phyloP scores from a whole-genome alignment of 2,329 filamentous ascomycete genomes.

The Trichoderma breve region DNA sequence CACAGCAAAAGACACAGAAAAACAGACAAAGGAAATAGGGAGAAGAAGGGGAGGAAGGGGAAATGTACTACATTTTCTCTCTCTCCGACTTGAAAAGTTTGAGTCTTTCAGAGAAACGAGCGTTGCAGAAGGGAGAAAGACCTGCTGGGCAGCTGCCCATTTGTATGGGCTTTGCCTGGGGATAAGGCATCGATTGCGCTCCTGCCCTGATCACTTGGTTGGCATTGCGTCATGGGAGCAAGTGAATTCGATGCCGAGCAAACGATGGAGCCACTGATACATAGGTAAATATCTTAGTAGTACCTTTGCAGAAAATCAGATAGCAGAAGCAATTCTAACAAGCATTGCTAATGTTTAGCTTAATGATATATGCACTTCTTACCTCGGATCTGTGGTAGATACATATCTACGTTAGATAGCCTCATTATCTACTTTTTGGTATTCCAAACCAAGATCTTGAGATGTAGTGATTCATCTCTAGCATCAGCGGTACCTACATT shows the following conservation, averaged over 20 bases:
- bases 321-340: background rate
- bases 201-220: background rate
- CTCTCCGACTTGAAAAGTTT: background rate
- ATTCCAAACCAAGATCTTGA: too few relatives aligned
- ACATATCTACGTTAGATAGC: background rate
- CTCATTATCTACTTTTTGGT: background rate
- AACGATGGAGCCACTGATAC: background rate
- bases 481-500: too few relatives aligned
- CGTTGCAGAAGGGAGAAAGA: background rate
- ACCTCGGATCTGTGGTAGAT: background rate
- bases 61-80: background rate
- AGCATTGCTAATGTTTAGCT: rapidly evolving
- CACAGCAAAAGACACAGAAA: background rate
- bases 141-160: background rate
- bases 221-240: background rate
- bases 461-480: background rate
- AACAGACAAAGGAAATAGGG: background rate
- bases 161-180: background rate
- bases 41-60: background rate
- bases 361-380: background rate
- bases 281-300: too few relatives aligned
- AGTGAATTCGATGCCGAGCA: background rate
- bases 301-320: background rate
- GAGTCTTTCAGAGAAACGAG: background rate
- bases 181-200: background rate